Evolutionary conservation across 495 filamentous ascomycete genomes (phyloP).

Genomic region (Penicillium goetzii): DNA sequence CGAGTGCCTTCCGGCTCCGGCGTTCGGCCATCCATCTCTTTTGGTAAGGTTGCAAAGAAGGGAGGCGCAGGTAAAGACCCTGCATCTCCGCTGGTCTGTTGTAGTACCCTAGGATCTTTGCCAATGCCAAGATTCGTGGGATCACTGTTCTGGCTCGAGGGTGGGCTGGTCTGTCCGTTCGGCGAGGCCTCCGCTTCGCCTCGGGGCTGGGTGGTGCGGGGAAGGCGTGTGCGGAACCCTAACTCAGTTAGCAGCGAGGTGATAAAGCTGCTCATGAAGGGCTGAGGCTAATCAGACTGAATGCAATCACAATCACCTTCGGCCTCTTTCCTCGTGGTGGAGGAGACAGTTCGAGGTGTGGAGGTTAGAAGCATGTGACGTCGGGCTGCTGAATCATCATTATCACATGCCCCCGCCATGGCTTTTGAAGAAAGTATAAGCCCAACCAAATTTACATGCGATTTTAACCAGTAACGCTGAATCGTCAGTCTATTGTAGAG

Average conservation of each 20-base stretch:
- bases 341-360: background rate
- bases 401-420: constrained; percentile 7
- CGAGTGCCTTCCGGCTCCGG: constrained; percentile 25
- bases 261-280: constrained; percentile 72
- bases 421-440: background rate
- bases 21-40: constrained; percentile 37
- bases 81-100: constrained; percentile 26
- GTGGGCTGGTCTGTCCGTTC: constrained; percentile 24
- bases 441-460: constrained; percentile 3
- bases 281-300: constrained; percentile 25
- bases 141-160: constrained; percentile 15
- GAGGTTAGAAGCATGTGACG: constrained; percentile 31
- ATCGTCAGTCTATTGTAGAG: background rate
- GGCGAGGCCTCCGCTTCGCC: constrained; percentile 17
- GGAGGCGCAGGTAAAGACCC: constrained; percentile 31
- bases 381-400: constrained; percentile 31
- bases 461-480: background rate
- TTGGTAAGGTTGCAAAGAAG: constrained; percentile 32
- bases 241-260: constrained; percentile 76
- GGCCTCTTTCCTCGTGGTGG: constrained; percentile 1
- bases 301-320: constrained; percentile 19
- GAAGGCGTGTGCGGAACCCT: constrained; percentile 73
- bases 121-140: constrained; percentile 12
- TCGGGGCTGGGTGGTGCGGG: constrained; percentile 51
- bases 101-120: constrained; percentile 20